phyloP scores from a whole-genome alignment of 164 flowering plant genomes.

The Hamamelis virginiana region DNA sequence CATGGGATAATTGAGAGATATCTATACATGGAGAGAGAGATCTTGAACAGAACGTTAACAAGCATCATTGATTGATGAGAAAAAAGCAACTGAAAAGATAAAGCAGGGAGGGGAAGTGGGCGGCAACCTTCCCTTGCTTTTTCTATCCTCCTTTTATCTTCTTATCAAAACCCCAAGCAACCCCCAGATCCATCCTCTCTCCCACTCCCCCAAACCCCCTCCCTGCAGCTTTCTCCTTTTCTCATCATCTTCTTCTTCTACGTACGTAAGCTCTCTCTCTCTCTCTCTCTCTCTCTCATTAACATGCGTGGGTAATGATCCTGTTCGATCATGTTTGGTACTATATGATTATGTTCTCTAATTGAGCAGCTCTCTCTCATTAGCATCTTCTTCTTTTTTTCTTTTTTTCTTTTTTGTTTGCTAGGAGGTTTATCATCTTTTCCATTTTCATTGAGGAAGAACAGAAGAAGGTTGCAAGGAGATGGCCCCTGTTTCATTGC shows the following conservation, averaged over 20 bases:
- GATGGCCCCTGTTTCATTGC: slow-evolving; percentile 70
- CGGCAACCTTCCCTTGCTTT: slow-evolving; percentile 23
- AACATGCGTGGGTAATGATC: slow-evolving; percentile 2
- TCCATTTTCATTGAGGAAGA: neutral
- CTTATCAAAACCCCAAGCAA: slow-evolving; percentile 27
- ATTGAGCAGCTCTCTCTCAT: neutral
- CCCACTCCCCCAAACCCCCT: neutral
- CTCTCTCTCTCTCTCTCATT: neutral
- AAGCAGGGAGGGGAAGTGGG: slow-evolving; percentile 8
- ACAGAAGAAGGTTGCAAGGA: slow-evolving; percentile 8
- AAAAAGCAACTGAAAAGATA: slow-evolving; percentile 9
- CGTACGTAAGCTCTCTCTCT: neutral
- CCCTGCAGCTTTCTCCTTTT: neutral
- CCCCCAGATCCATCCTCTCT: slow-evolving; percentile 3
- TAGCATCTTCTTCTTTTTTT: no score
- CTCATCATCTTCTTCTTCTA: slow-evolving; percentile 3
- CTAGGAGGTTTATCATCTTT: neutral
- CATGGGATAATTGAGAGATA: slow-evolving; percentile 27
- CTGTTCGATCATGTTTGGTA: neutral
- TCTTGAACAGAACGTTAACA: slow-evolving; percentile 29
- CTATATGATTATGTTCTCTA: neutral
- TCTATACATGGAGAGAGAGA: slow-evolving; percentile 19
- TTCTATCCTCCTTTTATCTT: slow-evolving; percentile 25
- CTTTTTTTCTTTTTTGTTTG: slow-evolving; percentile 2
- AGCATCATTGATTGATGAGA: slow-evolving; percentile 17